phyloP scores from a whole-genome alignment of 1,284 basidiomycete species.

The Naganishia sp. region DNA sequence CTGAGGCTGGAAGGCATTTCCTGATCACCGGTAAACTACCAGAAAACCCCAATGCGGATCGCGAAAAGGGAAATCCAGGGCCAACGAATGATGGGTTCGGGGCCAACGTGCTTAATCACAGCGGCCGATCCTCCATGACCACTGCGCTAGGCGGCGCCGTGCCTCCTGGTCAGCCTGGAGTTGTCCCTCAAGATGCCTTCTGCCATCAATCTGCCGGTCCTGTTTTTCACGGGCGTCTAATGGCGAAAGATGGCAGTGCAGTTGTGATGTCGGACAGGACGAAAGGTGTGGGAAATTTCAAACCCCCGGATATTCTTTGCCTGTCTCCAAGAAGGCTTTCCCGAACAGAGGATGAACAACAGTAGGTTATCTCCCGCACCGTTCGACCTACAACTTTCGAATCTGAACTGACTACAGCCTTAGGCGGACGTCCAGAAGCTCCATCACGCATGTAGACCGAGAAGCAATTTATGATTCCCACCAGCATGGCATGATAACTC shows the following conservation, averaged over 20 bases:
- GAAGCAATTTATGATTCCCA: background rate
- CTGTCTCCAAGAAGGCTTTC: conserved; percentile 8
- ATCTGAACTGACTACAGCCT: background rate
- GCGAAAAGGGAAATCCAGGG: background rate
- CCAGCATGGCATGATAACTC: background rate
- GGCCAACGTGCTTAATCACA: background rate
- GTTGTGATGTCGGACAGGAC: conserved; percentile 6
- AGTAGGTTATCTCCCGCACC: background rate
- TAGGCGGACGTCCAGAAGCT: no score
- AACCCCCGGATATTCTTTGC: conserved; percentile 11
- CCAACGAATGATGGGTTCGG: conserved; percentile 18
- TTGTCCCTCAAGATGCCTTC: background rate
- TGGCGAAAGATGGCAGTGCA: background rate
- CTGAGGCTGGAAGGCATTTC: background rate
- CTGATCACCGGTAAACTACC: conserved; percentile 1
- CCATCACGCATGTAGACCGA: no score
- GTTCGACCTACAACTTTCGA: background rate
- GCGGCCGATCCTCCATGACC: background rate
- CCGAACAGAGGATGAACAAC: conserved; percentile 6
- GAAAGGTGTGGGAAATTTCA: conserved; percentile 9
- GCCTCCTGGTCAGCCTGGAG: background rate
- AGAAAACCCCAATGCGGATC: background rate
- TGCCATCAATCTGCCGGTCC: background rate
- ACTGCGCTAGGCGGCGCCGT: background rate
- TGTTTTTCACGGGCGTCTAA: background rate